phyloP scores from a whole-genome alignment of 805 yeast genomes.

The Spathaspora gorwiae region DNA sequence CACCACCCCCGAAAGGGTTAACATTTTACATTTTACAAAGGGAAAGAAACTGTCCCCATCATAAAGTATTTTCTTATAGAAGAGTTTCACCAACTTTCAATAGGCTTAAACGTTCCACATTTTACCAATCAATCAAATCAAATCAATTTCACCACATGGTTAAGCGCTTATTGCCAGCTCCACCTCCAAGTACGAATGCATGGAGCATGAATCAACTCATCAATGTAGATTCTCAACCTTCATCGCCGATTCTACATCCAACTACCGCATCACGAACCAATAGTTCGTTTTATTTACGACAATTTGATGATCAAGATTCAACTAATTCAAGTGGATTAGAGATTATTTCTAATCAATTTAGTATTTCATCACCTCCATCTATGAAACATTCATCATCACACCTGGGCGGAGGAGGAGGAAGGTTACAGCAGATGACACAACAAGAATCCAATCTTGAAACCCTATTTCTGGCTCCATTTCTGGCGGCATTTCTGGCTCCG shows the following conservation, averaged over 20 bases:
- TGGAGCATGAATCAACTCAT: slow-evolving; percentile 7
- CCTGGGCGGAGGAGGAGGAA: background rate
- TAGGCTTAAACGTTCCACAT: no score
- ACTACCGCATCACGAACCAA: background rate
- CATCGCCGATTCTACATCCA: background rate
- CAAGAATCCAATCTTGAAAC: background rate
- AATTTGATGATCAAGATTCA: background rate
- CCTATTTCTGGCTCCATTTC: background rate
- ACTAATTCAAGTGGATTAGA: background rate
- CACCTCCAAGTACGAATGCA: slow-evolving; percentile 8
- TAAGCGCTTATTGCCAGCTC: slow-evolving; percentile 8
- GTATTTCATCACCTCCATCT: background rate
- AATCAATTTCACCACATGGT: no score
- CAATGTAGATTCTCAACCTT: background rate
- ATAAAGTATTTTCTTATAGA: no score
- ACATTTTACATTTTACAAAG: no score
- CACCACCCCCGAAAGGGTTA: no score
- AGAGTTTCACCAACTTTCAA: no score
- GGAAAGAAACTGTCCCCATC: no score
- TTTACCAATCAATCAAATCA: no score
- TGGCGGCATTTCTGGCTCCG: no score
- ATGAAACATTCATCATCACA: background rate
- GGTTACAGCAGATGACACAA: background rate
- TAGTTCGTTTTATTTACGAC: background rate
- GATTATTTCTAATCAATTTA: background rate